These are phyloP conservation scores for Phyllosticta capitalensis DNA, from an alignment of 2,329 filamentous ascomycete species.

Conservation along the genomic window DNA sequence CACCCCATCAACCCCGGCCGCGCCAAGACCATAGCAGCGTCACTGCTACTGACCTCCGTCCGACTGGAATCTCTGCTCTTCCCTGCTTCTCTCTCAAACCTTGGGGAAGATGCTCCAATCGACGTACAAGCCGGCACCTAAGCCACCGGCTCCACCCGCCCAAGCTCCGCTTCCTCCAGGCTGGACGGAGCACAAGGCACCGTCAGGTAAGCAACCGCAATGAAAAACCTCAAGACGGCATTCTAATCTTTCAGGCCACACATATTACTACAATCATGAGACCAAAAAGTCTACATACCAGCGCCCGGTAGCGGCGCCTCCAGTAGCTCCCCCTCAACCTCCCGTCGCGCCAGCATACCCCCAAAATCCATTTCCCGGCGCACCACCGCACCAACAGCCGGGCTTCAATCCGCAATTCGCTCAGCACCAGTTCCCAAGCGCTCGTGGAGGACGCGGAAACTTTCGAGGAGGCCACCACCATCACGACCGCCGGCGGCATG, in stretches of 20 bases:
- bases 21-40: background rate
- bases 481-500: slow-evolving; percentile 54
- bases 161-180: slow-evolving; percentile 56
- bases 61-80: background rate
- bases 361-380: slow-evolving; percentile 17
- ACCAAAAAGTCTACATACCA: slow-evolving; percentile 84
- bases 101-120: slow-evolving; percentile 56
- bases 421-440: slow-evolving; percentile 15
- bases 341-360: background rate
- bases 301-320: slow-evolving; percentile 43
- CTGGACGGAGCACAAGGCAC: slow-evolving; percentile 91
- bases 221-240: background rate
- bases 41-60: background rate
- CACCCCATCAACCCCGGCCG: slow-evolving; percentile 14
- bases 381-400: slow-evolving; percentile 23
- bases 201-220: slow-evolving; percentile 45
- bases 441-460: slow-evolving; percentile 32
- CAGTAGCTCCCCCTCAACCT: slow-evolving; percentile 13
- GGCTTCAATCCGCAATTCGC: slow-evolving; percentile 40
- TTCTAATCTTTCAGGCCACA: slow-evolving; percentile 50
- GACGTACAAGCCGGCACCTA: slow-evolving; percentile 55
- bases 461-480: slow-evolving; percentile 45
- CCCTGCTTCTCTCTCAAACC: background rate
- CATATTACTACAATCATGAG: slow-evolving; percentile 76
- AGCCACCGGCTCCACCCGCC: slow-evolving; percentile 28